Conservation (phyloP, 108 stramenopile genomes). For the Pseudonitzschia multistriata region DNA sequence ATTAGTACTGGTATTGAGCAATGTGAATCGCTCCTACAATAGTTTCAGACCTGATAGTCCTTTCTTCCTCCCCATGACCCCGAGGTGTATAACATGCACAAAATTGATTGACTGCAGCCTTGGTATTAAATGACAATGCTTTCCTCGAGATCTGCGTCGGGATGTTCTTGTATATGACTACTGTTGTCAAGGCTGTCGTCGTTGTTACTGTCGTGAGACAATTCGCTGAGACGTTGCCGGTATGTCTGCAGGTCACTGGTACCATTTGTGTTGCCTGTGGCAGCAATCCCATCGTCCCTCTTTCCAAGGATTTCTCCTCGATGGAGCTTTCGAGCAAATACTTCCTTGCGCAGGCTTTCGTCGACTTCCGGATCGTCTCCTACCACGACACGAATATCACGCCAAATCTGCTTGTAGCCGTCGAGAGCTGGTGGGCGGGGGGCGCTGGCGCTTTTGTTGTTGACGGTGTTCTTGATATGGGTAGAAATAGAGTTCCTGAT, state of each 20-base stretch:
- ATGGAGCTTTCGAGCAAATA: conserved; percentile 3
- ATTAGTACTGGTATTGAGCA: no score
- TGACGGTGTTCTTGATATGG: neutral
- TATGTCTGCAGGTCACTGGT: neutral
- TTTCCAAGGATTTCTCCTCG: conserved; percentile 9
- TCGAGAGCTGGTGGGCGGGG: conserved; percentile 5
- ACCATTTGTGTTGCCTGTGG: neutral
- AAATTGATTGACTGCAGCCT: no score
- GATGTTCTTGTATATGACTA: neutral
- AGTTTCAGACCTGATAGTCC: no score
- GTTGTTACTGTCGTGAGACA: neutral
- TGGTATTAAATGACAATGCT: neutral
- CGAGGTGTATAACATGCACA: neutral
- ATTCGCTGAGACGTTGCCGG: neutral
- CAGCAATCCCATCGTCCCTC: neutral
- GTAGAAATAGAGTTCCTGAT: neutral
- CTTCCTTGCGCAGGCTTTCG: conserved; percentile 7
- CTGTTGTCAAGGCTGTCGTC: neutral
- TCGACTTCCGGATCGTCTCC: conserved; percentile 12
- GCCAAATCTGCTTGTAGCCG: neutral
- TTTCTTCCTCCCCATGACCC: neutral
- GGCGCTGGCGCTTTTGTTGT: neutral
- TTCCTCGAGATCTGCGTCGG: neutral
- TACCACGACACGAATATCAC: conserved; percentile 11
- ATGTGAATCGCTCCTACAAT: neutral